phyloP scores from a whole-genome alignment of 1,284 basidiomycete species.

The Trametes sp. region DNA sequence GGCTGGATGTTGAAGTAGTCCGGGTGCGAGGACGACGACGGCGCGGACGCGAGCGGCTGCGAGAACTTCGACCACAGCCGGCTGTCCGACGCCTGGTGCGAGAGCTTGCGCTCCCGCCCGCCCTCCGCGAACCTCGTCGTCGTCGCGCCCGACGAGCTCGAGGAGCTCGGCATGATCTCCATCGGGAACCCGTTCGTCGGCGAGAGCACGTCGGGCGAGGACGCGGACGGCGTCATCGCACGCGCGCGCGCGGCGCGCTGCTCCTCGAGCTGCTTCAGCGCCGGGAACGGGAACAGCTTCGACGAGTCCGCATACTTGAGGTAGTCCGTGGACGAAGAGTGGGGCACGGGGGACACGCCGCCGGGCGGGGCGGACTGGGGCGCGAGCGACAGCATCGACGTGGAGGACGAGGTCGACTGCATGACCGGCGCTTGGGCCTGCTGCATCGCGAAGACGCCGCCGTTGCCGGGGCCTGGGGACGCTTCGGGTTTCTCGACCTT shows the following conservation, averaged over 20 bases:
- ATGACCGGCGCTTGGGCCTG: conserved; percentile 55
- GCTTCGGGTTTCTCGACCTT: conserved; percentile 63
- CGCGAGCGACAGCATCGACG: conserved; percentile 66
- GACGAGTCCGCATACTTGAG: conserved; percentile 73
- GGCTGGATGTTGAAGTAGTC: conserved; percentile 55
- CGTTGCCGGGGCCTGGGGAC: conserved; percentile 26
- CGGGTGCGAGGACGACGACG: conserved; percentile 55
- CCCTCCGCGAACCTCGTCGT: conserved; percentile 58
- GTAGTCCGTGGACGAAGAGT: conserved; percentile 65
- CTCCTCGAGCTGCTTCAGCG: conserved; percentile 79
- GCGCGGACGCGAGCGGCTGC: conserved; percentile 50
- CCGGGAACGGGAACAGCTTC: conserved; percentile 91
- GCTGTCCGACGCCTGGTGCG: conserved; percentile 74
- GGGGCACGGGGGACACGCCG: conserved; percentile 74
- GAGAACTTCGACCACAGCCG: conserved; percentile 63
- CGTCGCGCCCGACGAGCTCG: conserved; percentile 58
- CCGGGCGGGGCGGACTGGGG: conserved; percentile 58
- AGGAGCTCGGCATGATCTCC: conserved; percentile 50
- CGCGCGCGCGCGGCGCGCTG: conserved; percentile 67
- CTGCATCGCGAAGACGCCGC: conserved; percentile 47
- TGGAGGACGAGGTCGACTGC: conserved; percentile 68
- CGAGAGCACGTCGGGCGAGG: conserved; percentile 67
- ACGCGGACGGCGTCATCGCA: conserved; percentile 60
- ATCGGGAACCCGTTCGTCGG: conserved; percentile 52
- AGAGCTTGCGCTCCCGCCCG: conserved; percentile 64